A percentile compares a stretch with the other conserved stretches of the same genome.
Conservation (phyloP, 2,329 filamentous ascomycete genomes). For the Elsinoe ampelina region DNA sequence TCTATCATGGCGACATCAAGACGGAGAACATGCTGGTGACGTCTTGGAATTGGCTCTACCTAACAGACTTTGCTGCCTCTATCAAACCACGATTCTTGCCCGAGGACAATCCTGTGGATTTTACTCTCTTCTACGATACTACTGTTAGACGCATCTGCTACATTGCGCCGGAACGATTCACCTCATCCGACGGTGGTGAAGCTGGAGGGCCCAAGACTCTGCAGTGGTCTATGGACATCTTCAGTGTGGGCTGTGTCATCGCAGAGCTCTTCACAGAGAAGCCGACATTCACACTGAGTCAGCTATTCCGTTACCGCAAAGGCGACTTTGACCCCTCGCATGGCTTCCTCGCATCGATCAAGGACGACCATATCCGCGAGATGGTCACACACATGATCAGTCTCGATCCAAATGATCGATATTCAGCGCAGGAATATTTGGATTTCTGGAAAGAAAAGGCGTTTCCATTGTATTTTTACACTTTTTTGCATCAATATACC, state of each 20-base stretch:
- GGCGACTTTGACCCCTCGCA: conserved; percentile 85
- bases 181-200: conserved; percentile 55
- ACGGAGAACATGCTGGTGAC: conserved; percentile 95
- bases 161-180: conserved; percentile 84
- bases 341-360: conserved; percentile 73
- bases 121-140: conserved; percentile 95
- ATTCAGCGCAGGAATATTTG: conserved; percentile 87
- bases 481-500: conserved; percentile 96
- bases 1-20: conserved; percentile 98
- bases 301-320: conserved; percentile 87
- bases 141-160: conserved; percentile 90
- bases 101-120: conserved; percentile 93
- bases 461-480: conserved; percentile 96
- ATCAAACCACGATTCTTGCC: conserved; percentile 92
- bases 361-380: conserved; percentile 76
- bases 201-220: conserved; percentile 45
- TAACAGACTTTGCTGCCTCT: conserved; percentile 91
- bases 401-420: conserved; percentile 80
- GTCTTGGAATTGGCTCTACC: conserved; percentile 98
- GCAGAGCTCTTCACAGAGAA: conserved; percentile 91
- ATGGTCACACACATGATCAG: conserved; percentile 96
- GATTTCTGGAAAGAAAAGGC: conserved; percentile 86
- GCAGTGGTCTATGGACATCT: conserved; percentile 97
- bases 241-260: conserved; percentile 93
- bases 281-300: conserved; percentile 94